A percentile compares a stretch with the other conserved stretches of the same genome.
These are phyloP conservation scores for Penicillium tannophilum DNA, from an alignment of 495 filamentous ascomycete species.

Conservation along the genomic window DNA sequence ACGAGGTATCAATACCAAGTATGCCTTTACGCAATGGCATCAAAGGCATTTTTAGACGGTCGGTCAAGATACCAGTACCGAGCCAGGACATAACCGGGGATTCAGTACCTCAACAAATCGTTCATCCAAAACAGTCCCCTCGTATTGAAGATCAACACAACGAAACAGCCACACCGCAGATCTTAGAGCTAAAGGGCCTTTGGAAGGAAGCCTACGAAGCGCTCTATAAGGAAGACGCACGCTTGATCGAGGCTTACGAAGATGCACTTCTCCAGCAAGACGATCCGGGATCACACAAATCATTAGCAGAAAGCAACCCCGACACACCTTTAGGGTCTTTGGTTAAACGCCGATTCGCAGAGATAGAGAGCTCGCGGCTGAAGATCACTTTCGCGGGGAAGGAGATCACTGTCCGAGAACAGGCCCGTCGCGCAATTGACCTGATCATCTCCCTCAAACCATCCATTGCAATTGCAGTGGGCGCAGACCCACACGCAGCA, in stretches of 20 bases:
- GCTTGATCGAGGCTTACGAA: background rate
- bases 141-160: too few species aligned
- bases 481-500: background rate
- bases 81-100: too few species aligned
- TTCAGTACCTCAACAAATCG: too few species aligned
- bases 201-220: background rate
- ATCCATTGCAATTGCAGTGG: background rate
- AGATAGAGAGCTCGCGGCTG: background rate
- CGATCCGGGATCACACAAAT: background rate
- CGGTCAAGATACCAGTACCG: too few species aligned
- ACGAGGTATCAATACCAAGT: too few species aligned
- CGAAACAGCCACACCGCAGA: too few species aligned
- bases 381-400: background rate
- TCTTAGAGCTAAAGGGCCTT: background rate
- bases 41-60: too few species aligned
- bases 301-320: background rate
- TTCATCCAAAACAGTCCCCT: too few species aligned
- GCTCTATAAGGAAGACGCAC: background rate
- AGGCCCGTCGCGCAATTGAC: background rate
- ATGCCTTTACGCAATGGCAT: too few species aligned
- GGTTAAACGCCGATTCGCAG: background rate
- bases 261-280: background rate
- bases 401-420: background rate
- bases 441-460: background rate
- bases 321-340: constrained; percentile 1